phyloP scores from a whole-genome alignment of 2,329 filamentous ascomycete genomes.

The Chrysosporium queenslandicum region DNA sequence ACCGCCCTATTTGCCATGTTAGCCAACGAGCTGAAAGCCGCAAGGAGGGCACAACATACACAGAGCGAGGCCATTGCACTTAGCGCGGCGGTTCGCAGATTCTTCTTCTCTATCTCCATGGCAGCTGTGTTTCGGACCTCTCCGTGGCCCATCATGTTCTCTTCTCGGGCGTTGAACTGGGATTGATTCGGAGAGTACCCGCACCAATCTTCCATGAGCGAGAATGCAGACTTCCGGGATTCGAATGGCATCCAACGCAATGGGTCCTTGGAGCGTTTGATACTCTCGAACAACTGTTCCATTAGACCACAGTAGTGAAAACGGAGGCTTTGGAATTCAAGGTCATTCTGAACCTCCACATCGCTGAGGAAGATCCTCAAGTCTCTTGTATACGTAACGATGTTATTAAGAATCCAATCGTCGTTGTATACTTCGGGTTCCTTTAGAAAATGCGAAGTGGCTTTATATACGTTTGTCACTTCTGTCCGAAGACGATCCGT shows the following conservation, averaged over 20 bases:
- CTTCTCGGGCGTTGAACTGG: conserved; percentile 71
- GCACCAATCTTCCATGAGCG: conserved; percentile 98
- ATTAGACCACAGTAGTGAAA: conserved; percentile 91
- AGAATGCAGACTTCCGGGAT: conserved; percentile 85
- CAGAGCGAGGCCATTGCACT: conserved; percentile 94
- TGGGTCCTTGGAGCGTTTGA: conserved; percentile 74
- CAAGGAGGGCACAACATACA: conserved; percentile 44
- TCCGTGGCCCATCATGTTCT: conserved; percentile 64
- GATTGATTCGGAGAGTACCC: conserved; percentile 86
- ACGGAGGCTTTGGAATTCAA: conserved; percentile 83
- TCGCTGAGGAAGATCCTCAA: conserved; percentile 92
- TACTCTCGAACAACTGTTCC: conserved; percentile 84
- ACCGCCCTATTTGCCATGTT: conserved; percentile 35
- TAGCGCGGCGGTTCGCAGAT: conserved; percentile 77
- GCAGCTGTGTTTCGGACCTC: conserved; percentile 71
- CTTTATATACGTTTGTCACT: conserved; percentile 89
- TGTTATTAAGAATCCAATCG: conserved; percentile 80
- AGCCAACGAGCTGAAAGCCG: background rate
- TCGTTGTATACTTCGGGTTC: conserved; percentile 69
- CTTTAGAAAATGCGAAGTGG: conserved; percentile 81
- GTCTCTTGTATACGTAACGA: conserved; percentile 83
- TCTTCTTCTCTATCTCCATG: conserved; percentile 94
- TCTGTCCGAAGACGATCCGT: conserved; percentile 85
- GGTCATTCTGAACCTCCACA: conserved; percentile 85
- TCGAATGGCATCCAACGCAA: conserved; percentile 97